Evolutionary conservation across 2,329 filamentous ascomycete genomes (phyloP).

Genomic region (Hypoxylon sp.): DNA sequence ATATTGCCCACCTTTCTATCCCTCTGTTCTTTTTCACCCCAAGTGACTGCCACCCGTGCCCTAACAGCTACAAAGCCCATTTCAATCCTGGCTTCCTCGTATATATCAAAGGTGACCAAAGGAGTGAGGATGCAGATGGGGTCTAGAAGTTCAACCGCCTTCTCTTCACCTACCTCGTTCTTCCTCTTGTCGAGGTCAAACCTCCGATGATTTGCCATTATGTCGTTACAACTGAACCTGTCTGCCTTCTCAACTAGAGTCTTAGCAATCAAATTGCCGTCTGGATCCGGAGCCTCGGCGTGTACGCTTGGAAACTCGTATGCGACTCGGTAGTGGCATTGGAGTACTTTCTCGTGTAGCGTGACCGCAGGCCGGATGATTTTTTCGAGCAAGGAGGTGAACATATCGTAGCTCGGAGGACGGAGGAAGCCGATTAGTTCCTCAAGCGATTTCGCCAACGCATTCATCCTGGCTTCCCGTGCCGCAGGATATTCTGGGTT

Average conservation of each 20-base stretch:
- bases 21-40: background rate
- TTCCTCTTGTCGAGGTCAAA: background rate
- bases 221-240: background rate
- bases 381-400: background rate
- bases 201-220: background rate
- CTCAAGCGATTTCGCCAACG: background rate
- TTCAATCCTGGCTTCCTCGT: background rate
- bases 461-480: background rate
- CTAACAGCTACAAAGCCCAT: background rate
- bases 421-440: background rate
- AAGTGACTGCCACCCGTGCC: background rate
- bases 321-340: background rate
- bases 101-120: background rate
- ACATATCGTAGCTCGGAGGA: background rate
- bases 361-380: slow-evolving; percentile 2
- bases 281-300: background rate
- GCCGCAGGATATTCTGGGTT: background rate
- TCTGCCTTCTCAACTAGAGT: background rate
- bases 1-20: background rate
- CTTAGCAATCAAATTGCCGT: background rate
- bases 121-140: slow-evolving; percentile 6
- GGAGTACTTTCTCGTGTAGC: slow-evolving; percentile 1
- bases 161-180: background rate
- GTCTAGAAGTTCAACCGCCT: background rate
- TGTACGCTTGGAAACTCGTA: background rate